These are phyloP conservation scores for Verticillium klebahnii DNA, from an alignment of 2,329 filamentous ascomycete genomes.

Conservation along the genomic window DNA sequence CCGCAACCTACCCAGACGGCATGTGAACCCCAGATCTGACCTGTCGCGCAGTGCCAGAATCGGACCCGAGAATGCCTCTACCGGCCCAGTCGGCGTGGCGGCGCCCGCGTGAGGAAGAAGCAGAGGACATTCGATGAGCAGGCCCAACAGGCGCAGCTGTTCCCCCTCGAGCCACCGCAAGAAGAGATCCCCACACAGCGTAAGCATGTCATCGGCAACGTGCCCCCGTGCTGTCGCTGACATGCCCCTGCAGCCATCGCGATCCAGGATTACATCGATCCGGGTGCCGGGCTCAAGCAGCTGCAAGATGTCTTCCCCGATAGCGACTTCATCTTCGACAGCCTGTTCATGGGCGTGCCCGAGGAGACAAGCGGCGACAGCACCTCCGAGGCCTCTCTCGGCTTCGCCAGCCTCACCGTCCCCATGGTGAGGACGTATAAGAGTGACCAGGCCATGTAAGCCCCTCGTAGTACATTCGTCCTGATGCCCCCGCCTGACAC, in stretches of 20 bases:
- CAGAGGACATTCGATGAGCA: constrained; percentile 13
- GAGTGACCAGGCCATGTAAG: constrained; percentile 35
- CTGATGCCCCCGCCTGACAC: constrained; percentile 1
- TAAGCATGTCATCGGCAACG: constrained; percentile 13
- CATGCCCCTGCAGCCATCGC: constrained; percentile 21
- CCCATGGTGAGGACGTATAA: constrained; percentile 38
- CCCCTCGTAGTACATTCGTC: not conserved
- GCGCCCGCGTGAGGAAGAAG: constrained; percentile 38
- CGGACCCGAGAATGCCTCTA: constrained; percentile 37
- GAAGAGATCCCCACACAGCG: constrained; percentile 23
- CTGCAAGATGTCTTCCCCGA: constrained; percentile 40
- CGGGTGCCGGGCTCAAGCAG: constrained; percentile 42
- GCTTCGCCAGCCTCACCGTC: constrained; percentile 5
- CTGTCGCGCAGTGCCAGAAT: constrained; percentile 27
- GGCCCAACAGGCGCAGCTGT: not conserved
- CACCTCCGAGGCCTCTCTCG: constrained; percentile 11
- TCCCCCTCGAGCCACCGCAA: constrained; percentile 9
- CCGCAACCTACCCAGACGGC: too few species aligned
- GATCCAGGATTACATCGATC: constrained; percentile 36
- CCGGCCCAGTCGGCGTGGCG: constrained; percentile 37
- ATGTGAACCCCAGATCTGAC: constrained; percentile 7
- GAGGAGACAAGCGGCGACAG: constrained; percentile 12
- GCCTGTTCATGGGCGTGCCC: constrained; percentile 25
- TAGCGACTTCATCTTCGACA: constrained; percentile 44
- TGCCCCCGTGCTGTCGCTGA: constrained; percentile 1